Evolutionary conservation across 176 grass and related monocot genomes (phyloP).

Genomic region (Luzula sylvatica): DNA sequence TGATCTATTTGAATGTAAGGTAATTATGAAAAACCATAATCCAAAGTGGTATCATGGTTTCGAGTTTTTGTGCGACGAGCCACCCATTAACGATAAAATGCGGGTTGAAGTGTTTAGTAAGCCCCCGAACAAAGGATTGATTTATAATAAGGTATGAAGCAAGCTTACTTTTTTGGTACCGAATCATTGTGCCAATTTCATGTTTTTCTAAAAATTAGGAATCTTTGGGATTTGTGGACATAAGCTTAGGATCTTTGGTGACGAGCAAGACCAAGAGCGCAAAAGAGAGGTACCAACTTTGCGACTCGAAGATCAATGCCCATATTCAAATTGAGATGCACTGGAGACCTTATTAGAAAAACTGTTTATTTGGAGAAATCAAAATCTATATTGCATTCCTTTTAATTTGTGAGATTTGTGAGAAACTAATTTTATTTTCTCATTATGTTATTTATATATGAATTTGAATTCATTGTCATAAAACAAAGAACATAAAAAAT

Average conservation of each 20-base stretch:
- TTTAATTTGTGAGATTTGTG: too few species aligned
- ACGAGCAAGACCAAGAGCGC: slow-evolving; percentile 70
- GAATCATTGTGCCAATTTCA: background rate
- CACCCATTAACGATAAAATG: slow-evolving; percentile 67
- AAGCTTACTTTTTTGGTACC: too few species aligned
- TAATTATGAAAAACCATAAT: slow-evolving; percentile 86
- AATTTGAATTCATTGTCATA: too few species aligned
- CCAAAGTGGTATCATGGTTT: slow-evolving; percentile 80
- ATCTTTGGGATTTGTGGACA: slow-evolving; percentile 70
- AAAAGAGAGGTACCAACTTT: slow-evolving; percentile 73
- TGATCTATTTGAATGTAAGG: slow-evolving; percentile 25
- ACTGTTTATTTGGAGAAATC: too few species aligned
- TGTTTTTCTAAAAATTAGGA: slow-evolving; percentile 30
- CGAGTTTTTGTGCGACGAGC: slow-evolving; percentile 78
- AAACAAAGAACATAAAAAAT: too few species aligned
- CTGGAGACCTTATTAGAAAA: slow-evolving; percentile 78
- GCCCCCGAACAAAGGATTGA: slow-evolving; percentile 45
- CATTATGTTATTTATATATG: too few species aligned
- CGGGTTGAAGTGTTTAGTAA: slow-evolving; percentile 84
- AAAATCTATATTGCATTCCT: too few species aligned
- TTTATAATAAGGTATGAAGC: slow-evolving; percentile 75
- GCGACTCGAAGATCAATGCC: slow-evolving; percentile 84
- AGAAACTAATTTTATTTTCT: too few species aligned
- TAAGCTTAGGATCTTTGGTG: slow-evolving; percentile 51
- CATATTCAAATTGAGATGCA: slow-evolving; percentile 80